A percentile compares a stretch with the other conserved stretches of the same genome.
Evolutionary conservation across 345 rosid genomes (phyloP).

Genomic region (Conringia planisiliqua): DNA sequence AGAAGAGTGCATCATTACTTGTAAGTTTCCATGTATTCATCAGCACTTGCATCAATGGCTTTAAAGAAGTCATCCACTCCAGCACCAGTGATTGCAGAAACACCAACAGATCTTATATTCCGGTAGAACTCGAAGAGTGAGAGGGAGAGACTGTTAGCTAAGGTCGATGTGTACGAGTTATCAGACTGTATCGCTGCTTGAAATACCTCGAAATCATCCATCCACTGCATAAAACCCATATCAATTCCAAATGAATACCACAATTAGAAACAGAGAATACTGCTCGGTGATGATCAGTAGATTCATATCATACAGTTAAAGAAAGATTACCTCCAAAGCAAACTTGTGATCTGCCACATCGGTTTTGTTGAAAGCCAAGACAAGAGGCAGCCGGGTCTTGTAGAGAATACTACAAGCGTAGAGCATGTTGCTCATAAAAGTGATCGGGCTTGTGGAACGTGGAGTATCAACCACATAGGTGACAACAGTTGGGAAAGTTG

Average conservation of each 20-base stretch:
- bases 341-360: slow-evolving; percentile 82
- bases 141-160: slow-evolving; percentile 67
- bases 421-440: slow-evolving; percentile 89
- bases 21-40: slow-evolving; percentile 70
- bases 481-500: slow-evolving; percentile 76
- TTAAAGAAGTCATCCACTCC: slow-evolving; percentile 74
- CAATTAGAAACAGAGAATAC: not conserved
- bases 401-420: slow-evolving; percentile 86
- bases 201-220: slow-evolving; percentile 77
- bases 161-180: slow-evolving; percentile 54
- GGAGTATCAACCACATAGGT: slow-evolving; percentile 82
- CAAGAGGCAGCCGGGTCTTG: slow-evolving; percentile 74
- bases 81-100: slow-evolving; percentile 77
- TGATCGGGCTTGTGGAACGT: slow-evolving; percentile 67
- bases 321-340: slow-evolving; percentile 62
- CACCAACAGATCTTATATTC: slow-evolving; percentile 69
- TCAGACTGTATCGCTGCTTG: slow-evolving; percentile 65
- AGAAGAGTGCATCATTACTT: slow-evolving; percentile 42
- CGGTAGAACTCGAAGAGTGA: slow-evolving; percentile 66
- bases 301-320: no score
- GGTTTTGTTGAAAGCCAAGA: slow-evolving; percentile 74
- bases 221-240: slow-evolving; percentile 52
- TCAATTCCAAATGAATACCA: not conserved
- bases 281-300: not conserved
- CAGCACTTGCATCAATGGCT: slow-evolving; percentile 66